These are phyloP conservation scores for Stenogyne calaminthoides DNA, from an alignment of 305 asterid species.

Conservation along the genomic window DNA sequence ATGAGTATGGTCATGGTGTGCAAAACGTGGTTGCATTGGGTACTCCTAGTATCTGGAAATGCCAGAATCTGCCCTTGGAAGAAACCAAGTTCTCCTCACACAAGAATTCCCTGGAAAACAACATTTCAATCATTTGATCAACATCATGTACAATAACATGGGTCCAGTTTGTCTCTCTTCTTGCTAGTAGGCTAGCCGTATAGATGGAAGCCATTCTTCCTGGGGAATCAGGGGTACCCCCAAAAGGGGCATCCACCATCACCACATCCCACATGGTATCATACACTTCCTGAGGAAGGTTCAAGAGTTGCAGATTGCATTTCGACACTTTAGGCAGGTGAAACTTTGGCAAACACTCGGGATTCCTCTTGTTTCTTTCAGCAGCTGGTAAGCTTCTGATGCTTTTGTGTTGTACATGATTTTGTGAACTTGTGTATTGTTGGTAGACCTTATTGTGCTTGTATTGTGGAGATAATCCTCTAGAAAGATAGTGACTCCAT, in stretches of 20 bases:
- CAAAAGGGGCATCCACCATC: conserved; percentile 80
- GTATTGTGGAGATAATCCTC: conserved; percentile 48
- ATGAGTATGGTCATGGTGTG: conserved; percentile 25
- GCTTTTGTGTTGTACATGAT: conserved; percentile 64
- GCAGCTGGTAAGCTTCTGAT: conserved; percentile 62
- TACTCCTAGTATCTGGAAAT: conserved; percentile 44
- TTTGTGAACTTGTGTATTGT: conserved; percentile 42
- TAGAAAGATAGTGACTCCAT: conserved; percentile 65
- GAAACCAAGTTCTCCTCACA: conserved; percentile 75
- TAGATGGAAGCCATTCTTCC: conserved; percentile 88
- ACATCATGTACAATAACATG: conserved; percentile 75
- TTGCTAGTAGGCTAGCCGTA: conserved; percentile 65
- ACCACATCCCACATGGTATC: conserved; percentile 67
- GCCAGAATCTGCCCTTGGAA: conserved; percentile 84
- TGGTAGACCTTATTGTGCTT: conserved; percentile 23
- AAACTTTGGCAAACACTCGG: conserved; percentile 36
- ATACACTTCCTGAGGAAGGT: conserved; percentile 57
- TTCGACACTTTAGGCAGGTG: conserved; percentile 27
- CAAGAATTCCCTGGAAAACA: conserved; percentile 90
- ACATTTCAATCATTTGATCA: conserved; percentile 75
- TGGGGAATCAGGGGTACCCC: conserved; percentile 59
- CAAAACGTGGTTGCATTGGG: conserved; percentile 60
- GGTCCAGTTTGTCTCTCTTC: conserved; percentile 49
- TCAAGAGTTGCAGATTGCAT: conserved; percentile 55
- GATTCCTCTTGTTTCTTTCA: conserved; percentile 60